phyloP scores from a whole-genome alignment of 345 rosid genomes.

The Viola odorata region DNA sequence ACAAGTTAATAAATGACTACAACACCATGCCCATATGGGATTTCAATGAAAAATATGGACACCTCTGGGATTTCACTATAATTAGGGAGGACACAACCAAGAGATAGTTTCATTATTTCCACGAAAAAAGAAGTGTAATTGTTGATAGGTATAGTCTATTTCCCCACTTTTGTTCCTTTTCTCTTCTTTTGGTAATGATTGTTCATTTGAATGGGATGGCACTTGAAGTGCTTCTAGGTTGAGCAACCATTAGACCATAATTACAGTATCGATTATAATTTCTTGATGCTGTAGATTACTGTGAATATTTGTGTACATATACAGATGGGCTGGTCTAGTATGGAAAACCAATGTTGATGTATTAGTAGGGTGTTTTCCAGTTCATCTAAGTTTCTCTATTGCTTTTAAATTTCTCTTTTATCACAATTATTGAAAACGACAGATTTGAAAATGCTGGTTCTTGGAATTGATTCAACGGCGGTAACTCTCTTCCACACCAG shows the following conservation, averaged over 20 bases:
- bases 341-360: not conserved
- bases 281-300: too few species aligned
- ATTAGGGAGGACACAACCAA: slow-evolving; percentile 54
- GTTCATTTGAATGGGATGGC: not conserved
- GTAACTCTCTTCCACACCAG: too few species aligned
- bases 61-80: slow-evolving; percentile 86
- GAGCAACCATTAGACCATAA: too few species aligned
- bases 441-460: not conserved
- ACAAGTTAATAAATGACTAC: slow-evolving; percentile 75
- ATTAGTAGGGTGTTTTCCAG: too few species aligned
- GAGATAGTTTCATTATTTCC: slow-evolving; percentile 26
- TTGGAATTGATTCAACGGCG: not conserved
- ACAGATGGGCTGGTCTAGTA: too few species aligned
- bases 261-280: too few species aligned
- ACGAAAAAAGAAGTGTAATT: not conserved
- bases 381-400: not conserved
- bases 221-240: not conserved
- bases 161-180: not conserved
- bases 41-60: slow-evolving; percentile 86
- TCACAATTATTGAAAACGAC: not conserved
- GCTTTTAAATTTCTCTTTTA: not conserved
- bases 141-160: not conserved
- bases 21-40: slow-evolving; percentile 90
- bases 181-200: not conserved
- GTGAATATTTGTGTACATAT: too few species aligned